phyloP scores from a whole-genome alignment of 768 basidiomycete species.

The Hericium erinaceus region DNA sequence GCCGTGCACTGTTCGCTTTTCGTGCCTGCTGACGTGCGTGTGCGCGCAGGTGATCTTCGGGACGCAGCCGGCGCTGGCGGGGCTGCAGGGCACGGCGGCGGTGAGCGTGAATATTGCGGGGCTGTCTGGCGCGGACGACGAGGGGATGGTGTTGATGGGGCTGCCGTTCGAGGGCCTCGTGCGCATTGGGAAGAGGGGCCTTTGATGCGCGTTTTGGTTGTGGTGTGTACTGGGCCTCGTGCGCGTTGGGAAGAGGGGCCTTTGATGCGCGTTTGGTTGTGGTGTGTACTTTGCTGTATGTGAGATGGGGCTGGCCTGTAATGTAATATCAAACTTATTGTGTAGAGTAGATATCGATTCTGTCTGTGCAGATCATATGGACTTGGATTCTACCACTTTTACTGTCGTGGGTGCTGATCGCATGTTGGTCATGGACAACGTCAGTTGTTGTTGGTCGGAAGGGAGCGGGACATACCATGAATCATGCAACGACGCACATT shows the following conservation, averaged over 20 bases:
- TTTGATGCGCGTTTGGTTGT: neutral
- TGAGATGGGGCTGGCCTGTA: neutral
- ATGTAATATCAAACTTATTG: too few relatives aligned
- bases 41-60: conserved; percentile 7
- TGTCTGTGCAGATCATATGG: too few relatives aligned
- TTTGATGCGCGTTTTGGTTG: neutral
- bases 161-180: conserved; percentile 12
- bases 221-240: conserved; percentile 2
- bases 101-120: conserved; percentile 10
- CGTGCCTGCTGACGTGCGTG: neutral
- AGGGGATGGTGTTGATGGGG: conserved; percentile 4
- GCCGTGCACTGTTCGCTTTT: too few relatives aligned
- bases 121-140: neutral
- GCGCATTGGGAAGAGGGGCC: conserved; percentile 4
- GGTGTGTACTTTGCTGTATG: conserved; percentile 1
- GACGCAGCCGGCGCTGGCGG: conserved; percentile 6
- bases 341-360: too few relatives aligned
- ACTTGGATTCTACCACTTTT: too few relatives aligned
- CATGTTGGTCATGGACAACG: too few relatives aligned
- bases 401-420: too few relatives aligned
- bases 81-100: conserved; percentile 9
- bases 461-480: too few relatives aligned
- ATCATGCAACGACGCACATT: too few relatives aligned
- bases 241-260: conserved; percentile 3
- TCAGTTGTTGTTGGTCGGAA: too few relatives aligned